Evolutionary conservation across 1,284 basidiomycete genomes (phyloP).

Genomic region (Apiotrichum mycotoxinovorans): DNA sequence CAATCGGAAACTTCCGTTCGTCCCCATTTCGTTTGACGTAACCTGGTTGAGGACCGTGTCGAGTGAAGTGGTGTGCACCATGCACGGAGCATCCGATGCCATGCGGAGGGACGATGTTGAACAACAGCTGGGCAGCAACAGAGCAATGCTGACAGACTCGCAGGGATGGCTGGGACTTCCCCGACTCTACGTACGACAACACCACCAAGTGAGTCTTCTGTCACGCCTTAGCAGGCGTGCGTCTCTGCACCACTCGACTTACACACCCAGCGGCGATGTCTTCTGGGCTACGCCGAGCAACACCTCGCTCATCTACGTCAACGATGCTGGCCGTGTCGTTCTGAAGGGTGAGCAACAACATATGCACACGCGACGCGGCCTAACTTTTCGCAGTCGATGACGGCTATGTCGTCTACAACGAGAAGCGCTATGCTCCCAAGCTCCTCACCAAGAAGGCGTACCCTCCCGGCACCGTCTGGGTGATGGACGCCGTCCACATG

Average conservation of each 20-base stretch:
- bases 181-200: conserved; percentile 36
- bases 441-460: conserved; percentile 61
- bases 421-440: conserved; percentile 68
- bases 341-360: conserved; percentile 65
- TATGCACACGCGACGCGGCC: no score
- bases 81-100: no score
- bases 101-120: neutral
- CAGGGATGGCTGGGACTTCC: conserved; percentile 31
- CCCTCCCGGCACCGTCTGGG: conserved; percentile 37
- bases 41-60: no score
- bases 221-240: no score
- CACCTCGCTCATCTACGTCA: conserved; percentile 55
- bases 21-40: no score
- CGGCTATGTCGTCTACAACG: conserved; percentile 50
- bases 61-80: no score
- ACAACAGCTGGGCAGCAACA: neutral
- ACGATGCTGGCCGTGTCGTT: conserved; percentile 65
- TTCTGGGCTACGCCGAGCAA: conserved; percentile 44
- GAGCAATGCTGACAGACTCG: conserved; percentile 1
- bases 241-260: neutral
- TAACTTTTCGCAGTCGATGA: conserved; percentile 30
- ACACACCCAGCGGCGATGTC: conserved; percentile 58
- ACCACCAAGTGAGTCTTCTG: conserved; percentile 39
- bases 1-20: no score
- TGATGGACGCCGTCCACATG: conserved; percentile 65